Base-by-base conservation (phyloP, 1,139 yeast species). In the Diutina scorzettiae region DNA sequence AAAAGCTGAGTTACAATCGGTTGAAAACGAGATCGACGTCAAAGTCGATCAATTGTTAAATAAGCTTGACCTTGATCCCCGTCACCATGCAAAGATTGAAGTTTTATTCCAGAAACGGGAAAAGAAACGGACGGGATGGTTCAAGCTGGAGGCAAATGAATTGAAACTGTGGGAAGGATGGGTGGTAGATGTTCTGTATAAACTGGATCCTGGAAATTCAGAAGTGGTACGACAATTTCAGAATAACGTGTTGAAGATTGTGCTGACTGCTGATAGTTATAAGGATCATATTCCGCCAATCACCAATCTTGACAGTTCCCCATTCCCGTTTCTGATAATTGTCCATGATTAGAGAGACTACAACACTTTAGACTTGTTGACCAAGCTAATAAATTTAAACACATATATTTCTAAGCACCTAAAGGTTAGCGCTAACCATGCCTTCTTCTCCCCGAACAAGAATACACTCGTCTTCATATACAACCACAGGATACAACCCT, bases 281-380 rank as follows among this genome's bases (percentile, higher is more conserved):
- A 79, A 75, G 51, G 73, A 67, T 42, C 87, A 81, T 49, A 76
- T 83, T 3, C 94, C 94, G 2, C 83, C 85, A 1, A 80, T 83
- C 18, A 76, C 82, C 5, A 72, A 83, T 2, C 63, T 79, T 12
- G 86, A 79, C 11, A 63, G 73, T 27, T 62, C 77, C 16, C 89
- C 91, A 3, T 83, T 82, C 51, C 85, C 85, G 0, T 82, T 77
- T 53, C 51, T 50, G 5, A 65, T 69, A 18, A 52, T 54, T 14
- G 54, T 66, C 6, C 7, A 20, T n/a, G 5, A 32, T 30, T 30
- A 3, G n/a, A 28, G 2, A 28, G 17, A 6, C 30, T 12, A 28
- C 14, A 28, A 28, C 11, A n/a, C n/a, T n/a, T n/a, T n/a, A n/a
- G n/a, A n/a, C 25, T 23, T 23, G 25, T n/a, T n/a, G n/a, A n/a